Base-by-base conservation (phyloP, 352 stramenopile species). In the Phytophthora tubulina region DNA sequence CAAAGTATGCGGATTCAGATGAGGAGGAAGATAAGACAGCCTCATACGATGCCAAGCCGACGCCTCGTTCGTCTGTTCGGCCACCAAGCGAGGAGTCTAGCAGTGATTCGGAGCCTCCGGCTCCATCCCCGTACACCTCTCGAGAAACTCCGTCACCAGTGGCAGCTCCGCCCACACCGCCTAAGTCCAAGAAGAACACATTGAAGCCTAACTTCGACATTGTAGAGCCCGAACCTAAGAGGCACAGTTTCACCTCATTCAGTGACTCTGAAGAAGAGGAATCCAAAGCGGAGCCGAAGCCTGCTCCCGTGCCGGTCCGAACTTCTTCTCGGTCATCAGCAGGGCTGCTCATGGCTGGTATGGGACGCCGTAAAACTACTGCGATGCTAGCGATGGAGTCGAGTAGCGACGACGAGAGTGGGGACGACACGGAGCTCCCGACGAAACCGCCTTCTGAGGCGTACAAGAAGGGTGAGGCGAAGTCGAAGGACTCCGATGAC, bases 201-300 rank as follows among this genome's bases (percentile, higher is more conserved):
- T 58, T 93, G 14, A 88, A 70, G 10, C 88, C 88, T 14, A 94
- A 93, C 67, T 95, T 93, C 36, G 80, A 75, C 14, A 85, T 95
- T 36, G 88, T 94, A 11, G 82, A 88, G 44, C 78, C 67, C 42
- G 69, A 60, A 67, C 87, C 82, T 17, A 93, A 90, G 51, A 81
- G 82, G 32, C 79, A 81, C 54, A 97, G 90, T 60, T 97, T 97
- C 45, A 94, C 82, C 21, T 97, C 90, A 31, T 97, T 97, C 70
- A 88, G 86, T 50, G 86, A 94, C 46, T 95, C 88, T 27, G 90
- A 97, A 56, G 86, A 94, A 66, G 86, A 95, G 61, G 88, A 94
- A 59, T 81, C 83, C 2, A 95, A 95, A 68, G 74, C 76, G 4
- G 85, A 94, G 50, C 86, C 80, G 7, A 85, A 91, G 44, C 78